These are phyloP conservation scores for Phialocephala sp. DNA, from an alignment of 2,329 filamentous ascomycete genomes.

Conservation along the genomic window DNA sequence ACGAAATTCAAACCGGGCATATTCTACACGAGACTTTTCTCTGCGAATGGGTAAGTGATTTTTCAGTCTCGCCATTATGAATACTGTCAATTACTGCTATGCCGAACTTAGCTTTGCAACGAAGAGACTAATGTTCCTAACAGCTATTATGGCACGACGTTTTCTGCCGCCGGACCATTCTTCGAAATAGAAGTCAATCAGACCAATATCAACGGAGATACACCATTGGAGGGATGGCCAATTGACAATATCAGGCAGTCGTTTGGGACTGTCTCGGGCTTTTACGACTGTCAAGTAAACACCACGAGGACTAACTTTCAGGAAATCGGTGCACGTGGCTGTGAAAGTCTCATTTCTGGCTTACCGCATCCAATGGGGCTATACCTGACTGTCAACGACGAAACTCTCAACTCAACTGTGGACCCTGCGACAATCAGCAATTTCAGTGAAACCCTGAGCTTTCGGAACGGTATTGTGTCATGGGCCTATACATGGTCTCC, in stretches of 20 bases:
- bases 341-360: conserved; percentile 69
- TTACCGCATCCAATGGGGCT: conserved; percentile 69
- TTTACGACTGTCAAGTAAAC: conserved; percentile 64
- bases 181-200: conserved; percentile 32
- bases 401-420: conserved; percentile 64
- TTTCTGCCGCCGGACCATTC: conserved; percentile 26
- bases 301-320: conserved; percentile 59
- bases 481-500: conserved; percentile 28
- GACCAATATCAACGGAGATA: conserved; percentile 25
- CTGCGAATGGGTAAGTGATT: conserved; percentile 30
- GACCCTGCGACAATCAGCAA: conserved; percentile 61
- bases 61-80: not conserved
- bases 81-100: not conserved
- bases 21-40: conserved; percentile 23
- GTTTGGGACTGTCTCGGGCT: conserved; percentile 71
- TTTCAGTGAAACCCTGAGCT: conserved; percentile 61
- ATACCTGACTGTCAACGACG: conserved; percentile 57
- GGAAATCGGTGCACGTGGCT: conserved; percentile 67
- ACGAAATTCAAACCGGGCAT: conserved; percentile 20
- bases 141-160: not conserved
- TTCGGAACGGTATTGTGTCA: conserved; percentile 13
- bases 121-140: conserved; percentile 1
- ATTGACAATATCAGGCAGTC: conserved; percentile 66
- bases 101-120: not conserved
- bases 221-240: conserved; percentile 64